These are phyloP conservation scores for Citrus unshiu DNA, from an alignment of 345 rosid genomes.

Conservation along the genomic window DNA sequence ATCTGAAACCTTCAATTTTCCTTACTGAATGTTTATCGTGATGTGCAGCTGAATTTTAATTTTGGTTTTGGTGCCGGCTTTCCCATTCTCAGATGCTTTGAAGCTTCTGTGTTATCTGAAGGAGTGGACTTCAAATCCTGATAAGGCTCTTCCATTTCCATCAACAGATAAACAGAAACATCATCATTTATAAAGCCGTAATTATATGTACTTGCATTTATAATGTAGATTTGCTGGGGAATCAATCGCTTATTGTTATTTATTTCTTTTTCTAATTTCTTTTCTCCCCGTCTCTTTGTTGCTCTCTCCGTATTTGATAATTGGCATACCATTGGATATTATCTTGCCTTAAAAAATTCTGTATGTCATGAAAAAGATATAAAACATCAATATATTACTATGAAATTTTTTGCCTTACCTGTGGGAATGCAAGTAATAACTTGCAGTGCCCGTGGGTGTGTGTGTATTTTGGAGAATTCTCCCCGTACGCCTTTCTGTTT, in stretches of 20 bases:
- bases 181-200: background rate
- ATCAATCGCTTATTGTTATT: background rate
- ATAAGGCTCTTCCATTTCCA: conserved; percentile 54
- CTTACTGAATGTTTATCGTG: background rate
- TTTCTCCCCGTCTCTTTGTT: background rate
- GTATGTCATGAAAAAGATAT: background rate
- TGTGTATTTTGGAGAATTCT: background rate
- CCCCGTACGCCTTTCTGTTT: background rate
- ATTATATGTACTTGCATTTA: conserved; percentile 5
- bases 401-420: background rate
- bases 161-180: background rate
- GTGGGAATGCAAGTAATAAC: background rate
- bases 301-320: background rate
- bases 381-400: background rate
- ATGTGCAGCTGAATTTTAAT: conserved; percentile 2
- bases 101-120: conserved; percentile 68
- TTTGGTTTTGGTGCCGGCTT: conserved; percentile 41
- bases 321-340: background rate
- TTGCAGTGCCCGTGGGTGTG: background rate
- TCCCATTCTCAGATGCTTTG: conserved; percentile 78
- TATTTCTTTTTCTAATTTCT: background rate
- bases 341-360: background rate
- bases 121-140: conserved; percentile 74
- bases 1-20: background rate
- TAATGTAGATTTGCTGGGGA: background rate